phyloP scores from a whole-genome alignment of 2,329 filamentous ascomycete species.

The Cercospora sesami region DNA sequence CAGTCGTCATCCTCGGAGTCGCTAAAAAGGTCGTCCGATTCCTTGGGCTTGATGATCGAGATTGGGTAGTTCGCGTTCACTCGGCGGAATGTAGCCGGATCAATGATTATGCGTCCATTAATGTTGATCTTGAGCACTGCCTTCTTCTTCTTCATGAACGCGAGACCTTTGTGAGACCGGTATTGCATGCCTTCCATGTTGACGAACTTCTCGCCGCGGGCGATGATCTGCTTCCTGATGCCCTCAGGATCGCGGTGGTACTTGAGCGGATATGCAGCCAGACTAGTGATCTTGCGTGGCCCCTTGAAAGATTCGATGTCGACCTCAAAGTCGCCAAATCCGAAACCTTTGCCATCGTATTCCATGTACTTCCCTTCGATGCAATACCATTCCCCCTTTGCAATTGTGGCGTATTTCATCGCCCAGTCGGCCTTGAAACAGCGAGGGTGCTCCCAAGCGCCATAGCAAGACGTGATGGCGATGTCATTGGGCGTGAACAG shows the following conservation, averaged over 20 bases:
- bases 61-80: conserved; percentile 85
- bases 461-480: conserved; percentile 74
- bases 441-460: conserved; percentile 71
- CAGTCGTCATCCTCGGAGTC: conserved; percentile 52
- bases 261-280: conserved; percentile 73
- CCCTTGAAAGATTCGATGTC: conserved; percentile 77
- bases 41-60: conserved; percentile 68
- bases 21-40: conserved; percentile 52
- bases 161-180: conserved; percentile 78
- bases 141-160: conserved; percentile 79
- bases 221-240: conserved; percentile 66
- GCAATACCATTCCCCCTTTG: conserved; percentile 72
- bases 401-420: conserved; percentile 66
- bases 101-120: conserved; percentile 84
- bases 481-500: conserved; percentile 85
- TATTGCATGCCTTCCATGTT: conserved; percentile 80
- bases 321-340: conserved; percentile 68
- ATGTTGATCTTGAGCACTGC: conserved; percentile 76
- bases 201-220: conserved; percentile 82
- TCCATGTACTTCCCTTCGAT: conserved; percentile 80
- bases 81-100: conserved; percentile 75
- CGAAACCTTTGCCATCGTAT: conserved; percentile 84
- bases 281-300: conserved; percentile 75
- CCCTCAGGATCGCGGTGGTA: conserved; percentile 73
- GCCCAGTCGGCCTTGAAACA: conserved; percentile 80